Conservation (phyloP, 2,329 filamentous ascomycete genomes). For the Alternaria sp. region DNA sequence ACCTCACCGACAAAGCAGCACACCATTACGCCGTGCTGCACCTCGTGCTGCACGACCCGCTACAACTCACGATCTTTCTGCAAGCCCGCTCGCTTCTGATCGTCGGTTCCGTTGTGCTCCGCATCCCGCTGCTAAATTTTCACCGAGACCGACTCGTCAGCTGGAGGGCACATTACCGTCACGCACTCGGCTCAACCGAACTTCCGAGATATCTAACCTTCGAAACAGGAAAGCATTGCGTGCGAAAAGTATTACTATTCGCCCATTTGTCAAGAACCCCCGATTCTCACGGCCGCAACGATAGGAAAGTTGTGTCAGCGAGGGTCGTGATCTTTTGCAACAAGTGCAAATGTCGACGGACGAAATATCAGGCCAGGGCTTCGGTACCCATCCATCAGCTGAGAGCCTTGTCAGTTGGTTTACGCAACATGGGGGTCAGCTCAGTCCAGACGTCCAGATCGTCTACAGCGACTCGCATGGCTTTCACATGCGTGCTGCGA, state of each 20-base stretch:
- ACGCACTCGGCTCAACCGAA: constrained; percentile 14
- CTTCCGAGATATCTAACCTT: constrained; percentile 3
- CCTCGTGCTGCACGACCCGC: constrained; percentile 17
- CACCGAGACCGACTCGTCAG: constrained; percentile 22
- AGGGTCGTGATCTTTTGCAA: not conserved
- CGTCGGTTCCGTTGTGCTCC: constrained; percentile 9
- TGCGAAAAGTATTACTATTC: constrained; percentile 6
- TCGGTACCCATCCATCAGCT: constrained; percentile 19
- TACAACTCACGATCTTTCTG: constrained; percentile 15
- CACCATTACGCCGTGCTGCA: constrained; percentile 15
- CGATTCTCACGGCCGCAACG: not conserved
- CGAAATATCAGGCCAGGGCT: constrained; percentile 4
- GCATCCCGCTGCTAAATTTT: constrained; percentile 5
- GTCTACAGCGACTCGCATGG: constrained; percentile 32
- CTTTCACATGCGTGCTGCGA: constrained; percentile 39
- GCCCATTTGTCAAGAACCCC: not conserved
- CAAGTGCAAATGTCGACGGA: not conserved
- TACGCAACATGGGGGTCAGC: constrained; percentile 34
- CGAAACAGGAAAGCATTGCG: not conserved
- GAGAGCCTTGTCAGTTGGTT: constrained; percentile 40
- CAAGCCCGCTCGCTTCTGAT: constrained; percentile 10
- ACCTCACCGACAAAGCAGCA: constrained; percentile 20
- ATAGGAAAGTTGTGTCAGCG: constrained; percentile 15
- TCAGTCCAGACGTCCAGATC: constrained; percentile 40
- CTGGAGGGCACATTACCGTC: constrained; percentile 9